phyloP scores from a whole-genome alignment of 2,329 filamentous ascomycete genomes.

The Trichophyton mentagrophytes region DNA sequence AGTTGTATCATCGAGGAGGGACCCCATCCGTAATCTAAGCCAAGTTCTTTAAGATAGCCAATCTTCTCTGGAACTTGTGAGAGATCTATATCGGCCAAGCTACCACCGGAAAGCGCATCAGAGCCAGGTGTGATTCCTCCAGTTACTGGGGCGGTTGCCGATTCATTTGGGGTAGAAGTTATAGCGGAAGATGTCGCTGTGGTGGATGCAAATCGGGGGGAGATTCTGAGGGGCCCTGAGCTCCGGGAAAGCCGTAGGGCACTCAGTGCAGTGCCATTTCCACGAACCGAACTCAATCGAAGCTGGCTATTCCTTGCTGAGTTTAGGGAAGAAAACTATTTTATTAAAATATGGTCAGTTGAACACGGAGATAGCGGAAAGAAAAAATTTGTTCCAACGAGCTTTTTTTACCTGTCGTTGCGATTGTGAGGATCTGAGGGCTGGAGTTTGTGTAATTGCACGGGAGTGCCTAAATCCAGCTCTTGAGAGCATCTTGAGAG shows the following conservation, averaged over 20 bases:
- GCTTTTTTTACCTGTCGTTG: conserved; percentile 24
- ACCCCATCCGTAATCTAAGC: conserved; percentile 78
- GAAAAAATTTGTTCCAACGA: neutral
- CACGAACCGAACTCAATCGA: neutral
- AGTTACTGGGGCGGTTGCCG: conserved; percentile 10
- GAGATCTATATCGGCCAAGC: conserved; percentile 22
- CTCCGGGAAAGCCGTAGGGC: neutral
- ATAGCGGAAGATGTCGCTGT: conserved; percentile 18
- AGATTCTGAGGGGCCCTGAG: conserved; percentile 9
- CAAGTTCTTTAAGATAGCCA: conserved; percentile 70
- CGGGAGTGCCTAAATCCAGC: conserved; percentile 40
- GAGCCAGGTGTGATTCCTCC: neutral
- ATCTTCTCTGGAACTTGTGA: conserved; percentile 58
- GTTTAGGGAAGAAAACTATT: conserved; percentile 13
- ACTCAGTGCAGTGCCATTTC: neutral
- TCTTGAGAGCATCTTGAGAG: conserved; percentile 41
- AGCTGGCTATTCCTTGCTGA: conserved; percentile 5
- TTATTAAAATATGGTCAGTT: neutral
- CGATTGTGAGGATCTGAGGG: conserved; percentile 20
- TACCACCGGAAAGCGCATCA: conserved; percentile 12
- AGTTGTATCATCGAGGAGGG: conserved; percentile 62
- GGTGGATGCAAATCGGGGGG: conserved; percentile 25
- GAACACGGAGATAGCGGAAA: neutral
- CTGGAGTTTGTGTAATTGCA: conserved; percentile 30
- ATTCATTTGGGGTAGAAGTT: conserved; percentile 7